Evolutionary conservation across 352 stramenopile species (phyloP), one percentile per base, ranked within the genome.

Genomic region (Phytopythium kandeliae): DNA sequence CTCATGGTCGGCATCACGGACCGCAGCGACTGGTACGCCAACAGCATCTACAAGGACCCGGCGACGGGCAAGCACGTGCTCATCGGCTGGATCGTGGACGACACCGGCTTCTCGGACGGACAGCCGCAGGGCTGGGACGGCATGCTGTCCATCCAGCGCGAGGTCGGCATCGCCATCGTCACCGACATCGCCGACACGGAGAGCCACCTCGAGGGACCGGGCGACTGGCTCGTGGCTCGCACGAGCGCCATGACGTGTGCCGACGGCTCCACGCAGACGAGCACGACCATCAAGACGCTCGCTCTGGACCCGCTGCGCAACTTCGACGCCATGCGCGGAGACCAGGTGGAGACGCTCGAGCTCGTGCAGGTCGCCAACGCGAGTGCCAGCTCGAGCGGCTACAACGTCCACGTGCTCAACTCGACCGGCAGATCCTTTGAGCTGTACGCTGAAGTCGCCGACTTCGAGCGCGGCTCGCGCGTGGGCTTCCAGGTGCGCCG

Each of bases 71-170:
- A 83, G 66, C 25, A 78, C 24, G 69, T 87, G 11, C 42, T 87
- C 22, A 73, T 81, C 45, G 76, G 73, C 21, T 87, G 76, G 76
- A 84, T 85, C 53, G 67, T 57, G 2, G 76, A 88, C 51, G 63
- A 82, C 62, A 88, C 73, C 26, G 60, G 57, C 30, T 85, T 71
- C 53, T 47, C 54, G 8, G 47, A 53, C 2, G 65, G 54, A 22
- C 76, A 88, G 50, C 74, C 74, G 12, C 76, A 88, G 54, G 76
- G 76, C 30, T 88, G 76, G 76, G 74, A 85, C 48, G 76, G 76
- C 36, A 81, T 88, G 6, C 59, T 85, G 0, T 85, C 74, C 7
- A 30, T 88, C 22, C 76, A 70, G 13, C 76, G 76, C 31, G 67
- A 78, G 41, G 67, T 85, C 0, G 58, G 63, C 21, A 74, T 88